A percentile compares a stretch with the other conserved stretches of the same genome.
phyloP scores from a whole-genome alignment of 352 stramenopile species.

The Phytopythium vexans region DNA sequence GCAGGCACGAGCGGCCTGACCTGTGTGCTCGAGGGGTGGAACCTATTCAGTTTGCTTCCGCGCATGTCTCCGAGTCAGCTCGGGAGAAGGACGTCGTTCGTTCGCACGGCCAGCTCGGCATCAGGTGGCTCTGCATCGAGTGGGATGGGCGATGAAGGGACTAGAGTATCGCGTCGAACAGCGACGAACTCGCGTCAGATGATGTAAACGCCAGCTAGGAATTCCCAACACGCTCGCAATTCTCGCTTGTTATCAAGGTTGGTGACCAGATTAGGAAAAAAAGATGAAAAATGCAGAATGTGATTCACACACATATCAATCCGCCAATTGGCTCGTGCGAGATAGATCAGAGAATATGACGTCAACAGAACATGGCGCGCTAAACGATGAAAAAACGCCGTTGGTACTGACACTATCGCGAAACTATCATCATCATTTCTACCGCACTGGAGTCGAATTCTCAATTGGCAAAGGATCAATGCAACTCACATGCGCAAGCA shows the following conservation, averaged over 20 bases:
- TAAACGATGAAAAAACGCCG: slow-evolving; percentile 1
- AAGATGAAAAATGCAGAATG: too few relatives aligned
- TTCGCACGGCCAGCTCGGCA: slow-evolving; percentile 34
- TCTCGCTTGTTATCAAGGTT: too few relatives aligned
- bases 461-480: neutral
- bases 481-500: neutral
- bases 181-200: neutral
- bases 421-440: slow-evolving; percentile 11
- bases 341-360: slow-evolving; percentile 9
- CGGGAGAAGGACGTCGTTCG: slow-evolving; percentile 20
- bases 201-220: neutral
- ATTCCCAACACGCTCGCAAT: neutral
- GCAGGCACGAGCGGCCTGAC: slow-evolving; percentile 62
- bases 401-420: slow-evolving; percentile 21
- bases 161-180: slow-evolving; percentile 11
- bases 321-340: neutral
- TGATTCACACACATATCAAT: slow-evolving; percentile 1
- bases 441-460: neutral
- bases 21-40: slow-evolving; percentile 59
- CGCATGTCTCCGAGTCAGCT: slow-evolving; percentile 27
- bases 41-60: slow-evolving; percentile 59
- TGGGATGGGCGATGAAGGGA: too few relatives aligned
- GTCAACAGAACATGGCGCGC: slow-evolving; percentile 27
- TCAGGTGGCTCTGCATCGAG: neutral
- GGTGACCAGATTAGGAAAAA: too few relatives aligned